Evolutionary conservation across 192 early-diverging fungal genomes (phyloP).

Genomic region (Piromyces sp.): DNA sequence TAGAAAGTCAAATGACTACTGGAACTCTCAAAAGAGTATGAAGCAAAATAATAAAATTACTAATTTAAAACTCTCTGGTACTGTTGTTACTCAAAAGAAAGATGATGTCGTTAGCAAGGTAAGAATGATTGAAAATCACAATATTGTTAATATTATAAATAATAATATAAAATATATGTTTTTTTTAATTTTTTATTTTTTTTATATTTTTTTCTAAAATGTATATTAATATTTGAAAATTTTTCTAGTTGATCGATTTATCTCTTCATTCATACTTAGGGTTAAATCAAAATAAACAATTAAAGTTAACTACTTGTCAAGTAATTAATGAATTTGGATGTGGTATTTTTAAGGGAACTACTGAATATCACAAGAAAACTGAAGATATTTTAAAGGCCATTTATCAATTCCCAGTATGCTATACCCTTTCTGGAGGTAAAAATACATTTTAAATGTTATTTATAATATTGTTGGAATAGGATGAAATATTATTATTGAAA

Average conservation of each 20-base stretch:
- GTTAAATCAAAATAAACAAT: neutral
- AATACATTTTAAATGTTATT: no score
- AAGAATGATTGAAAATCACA: no score
- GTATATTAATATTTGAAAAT: no score
- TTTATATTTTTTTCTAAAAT: no score
- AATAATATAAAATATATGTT: no score
- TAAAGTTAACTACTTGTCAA: neutral
- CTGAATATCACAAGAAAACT: neutral
- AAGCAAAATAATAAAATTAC: neutral
- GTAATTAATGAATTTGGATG: neutral
- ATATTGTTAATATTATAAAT: no score
- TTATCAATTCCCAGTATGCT: neutral
- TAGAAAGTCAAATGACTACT: neutral
- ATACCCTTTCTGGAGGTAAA: neutral
- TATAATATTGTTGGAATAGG: no score
- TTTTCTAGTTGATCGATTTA: neutral
- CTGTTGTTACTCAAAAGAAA: neutral
- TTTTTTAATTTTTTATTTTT: no score
- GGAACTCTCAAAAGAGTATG: neutral
- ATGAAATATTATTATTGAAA: no score
- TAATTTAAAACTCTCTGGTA: neutral
- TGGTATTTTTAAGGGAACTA: neutral
- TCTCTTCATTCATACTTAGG: neutral
- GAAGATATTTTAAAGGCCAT: neutral
- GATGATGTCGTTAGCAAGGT: neutral